phyloP scores from a whole-genome alignment of 1,284 basidiomycete genomes.

The Psilocybe mexicana region DNA sequence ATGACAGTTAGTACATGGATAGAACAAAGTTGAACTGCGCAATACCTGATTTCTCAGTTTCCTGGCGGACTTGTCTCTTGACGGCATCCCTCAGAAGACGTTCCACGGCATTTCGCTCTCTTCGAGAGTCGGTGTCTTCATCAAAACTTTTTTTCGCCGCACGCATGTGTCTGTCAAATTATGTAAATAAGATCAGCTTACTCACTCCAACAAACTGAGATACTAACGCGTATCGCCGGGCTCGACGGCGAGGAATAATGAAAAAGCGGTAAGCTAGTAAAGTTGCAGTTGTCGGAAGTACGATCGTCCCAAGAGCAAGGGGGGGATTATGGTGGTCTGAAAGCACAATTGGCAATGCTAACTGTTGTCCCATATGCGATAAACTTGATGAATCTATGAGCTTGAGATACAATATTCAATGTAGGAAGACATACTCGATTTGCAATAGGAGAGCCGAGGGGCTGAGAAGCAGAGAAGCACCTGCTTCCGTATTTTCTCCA shows the following conservation, averaged over 20 bases:
- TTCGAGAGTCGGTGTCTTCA: constrained; percentile 35
- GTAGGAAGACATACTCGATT: constrained; percentile 35
- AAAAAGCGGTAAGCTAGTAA: constrained; percentile 56
- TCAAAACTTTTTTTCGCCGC: constrained; percentile 35
- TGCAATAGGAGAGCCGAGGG: constrained; percentile 33
- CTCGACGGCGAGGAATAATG: constrained; percentile 53
- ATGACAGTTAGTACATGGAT: constrained; percentile 7
- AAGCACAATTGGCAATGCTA: constrained; percentile 38
- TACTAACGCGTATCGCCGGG: constrained; percentile 45
- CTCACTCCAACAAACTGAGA: not conserved
- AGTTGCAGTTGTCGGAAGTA: constrained; percentile 54
- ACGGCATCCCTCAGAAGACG: constrained; percentile 39
- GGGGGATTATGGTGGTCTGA: constrained; percentile 31
- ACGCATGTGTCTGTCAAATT: constrained; percentile 34
- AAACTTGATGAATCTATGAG: constrained; percentile 19
- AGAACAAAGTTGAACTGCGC: too few species aligned
- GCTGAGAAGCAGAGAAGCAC: constrained; percentile 31
- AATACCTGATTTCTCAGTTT: constrained; percentile 39
- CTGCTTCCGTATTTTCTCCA: constrained; percentile 29
- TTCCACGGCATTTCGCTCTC: constrained; percentile 34
- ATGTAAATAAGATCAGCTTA: not conserved
- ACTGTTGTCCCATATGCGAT: constrained; percentile 28
- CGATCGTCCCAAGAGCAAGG: constrained; percentile 42
- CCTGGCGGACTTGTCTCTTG: constrained; percentile 34
- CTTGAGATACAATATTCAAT: constrained; percentile 1